These are phyloP conservation scores for Hypseocharis bilobata DNA, from an alignment of 441 rosid species.

Conservation along the genomic window DNA sequence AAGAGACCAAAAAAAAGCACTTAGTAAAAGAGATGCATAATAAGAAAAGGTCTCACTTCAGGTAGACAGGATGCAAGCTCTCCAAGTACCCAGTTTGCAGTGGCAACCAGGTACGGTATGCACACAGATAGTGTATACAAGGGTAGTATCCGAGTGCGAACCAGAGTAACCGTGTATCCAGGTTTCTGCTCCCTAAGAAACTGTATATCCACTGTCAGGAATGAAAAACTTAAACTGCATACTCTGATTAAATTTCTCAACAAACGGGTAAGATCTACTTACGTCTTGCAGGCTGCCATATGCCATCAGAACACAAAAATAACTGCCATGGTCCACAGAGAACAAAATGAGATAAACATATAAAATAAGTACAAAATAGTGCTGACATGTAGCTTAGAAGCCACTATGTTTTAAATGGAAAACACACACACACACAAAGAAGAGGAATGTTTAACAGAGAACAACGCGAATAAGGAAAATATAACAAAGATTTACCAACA, in stretches of 20 bases:
- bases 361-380: neutral
- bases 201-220: slow-evolving; percentile 35
- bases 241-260: slow-evolving; percentile 18
- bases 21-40: slow-evolving; percentile 13
- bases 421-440: neutral
- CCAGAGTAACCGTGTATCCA: slow-evolving; percentile 40
- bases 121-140: slow-evolving; percentile 39
- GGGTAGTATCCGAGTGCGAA: slow-evolving; percentile 56
- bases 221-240: slow-evolving; percentile 13
- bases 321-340: slow-evolving; percentile 37
- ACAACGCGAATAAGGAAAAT: neutral
- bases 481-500: neutral
- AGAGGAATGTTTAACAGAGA: neutral
- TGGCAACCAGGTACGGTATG: slow-evolving; percentile 64
- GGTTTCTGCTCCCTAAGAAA: slow-evolving; percentile 63
- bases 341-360: slow-evolving; percentile 20
- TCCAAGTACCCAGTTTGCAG: slow-evolving; percentile 79
- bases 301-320: slow-evolving; percentile 79
- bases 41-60: slow-evolving; percentile 37
- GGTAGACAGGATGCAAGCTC: slow-evolving; percentile 77
- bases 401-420: neutral
- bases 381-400: neutral
- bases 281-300: slow-evolving; percentile 85
- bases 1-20: neutral
- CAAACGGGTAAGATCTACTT: slow-evolving; percentile 29